Percentiles rank a stretch among this genome's conserved stretches.
These are phyloP conservation scores for Chlamydomonas sphaeroides DNA, from an alignment of 139 green algal genomes.

Conservation along the genomic window DNA sequence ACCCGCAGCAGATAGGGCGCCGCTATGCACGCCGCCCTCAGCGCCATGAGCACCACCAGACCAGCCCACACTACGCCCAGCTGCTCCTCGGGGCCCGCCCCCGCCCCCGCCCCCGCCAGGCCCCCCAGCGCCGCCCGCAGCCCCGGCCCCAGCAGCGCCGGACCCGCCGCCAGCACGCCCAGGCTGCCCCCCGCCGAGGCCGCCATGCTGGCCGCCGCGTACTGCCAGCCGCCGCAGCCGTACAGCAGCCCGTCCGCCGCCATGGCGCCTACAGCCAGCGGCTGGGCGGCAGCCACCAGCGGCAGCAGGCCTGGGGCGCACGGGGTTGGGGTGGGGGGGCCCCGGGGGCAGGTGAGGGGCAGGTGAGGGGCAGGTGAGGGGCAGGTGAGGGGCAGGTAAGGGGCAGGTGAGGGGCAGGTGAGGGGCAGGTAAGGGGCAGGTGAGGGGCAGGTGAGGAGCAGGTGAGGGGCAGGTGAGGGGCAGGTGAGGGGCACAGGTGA, in stretches of 20 bases:
- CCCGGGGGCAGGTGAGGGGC: not conserved
- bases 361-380: not conserved
- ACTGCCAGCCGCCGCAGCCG: slow-evolving; percentile 76
- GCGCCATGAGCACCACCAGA: too few relatives aligned
- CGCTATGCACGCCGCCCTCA: too few relatives aligned
- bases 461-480: too few relatives aligned
- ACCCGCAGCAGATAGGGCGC: too few relatives aligned
- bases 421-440: not conserved
- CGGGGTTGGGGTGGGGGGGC: not conserved
- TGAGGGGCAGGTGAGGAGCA: too few relatives aligned
- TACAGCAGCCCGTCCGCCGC: slow-evolving; percentile 83
- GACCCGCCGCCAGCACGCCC: slow-evolving; percentile 10
- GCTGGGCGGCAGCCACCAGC: slow-evolving; percentile 69
- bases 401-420: too few relatives aligned
- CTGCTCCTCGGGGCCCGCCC: not conserved
- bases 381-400: not conserved
- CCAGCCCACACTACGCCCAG: too few relatives aligned
- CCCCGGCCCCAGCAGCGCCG: slow-evolving; percentile 67
- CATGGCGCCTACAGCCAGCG: slow-evolving; percentile 81
- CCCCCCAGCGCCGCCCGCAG: slow-evolving; percentile 33
- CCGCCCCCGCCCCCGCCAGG: not conserved
- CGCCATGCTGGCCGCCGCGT: slow-evolving; percentile 52
- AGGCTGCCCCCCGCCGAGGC: slow-evolving; percentile 9
- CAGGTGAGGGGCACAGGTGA: too few relatives aligned
- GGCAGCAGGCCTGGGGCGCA: slow-evolving; percentile 62